Base-by-base conservation (phyloP, 495 filamentous ascomycete species). In the Hyphodiscus hymeniophilus region DNA sequence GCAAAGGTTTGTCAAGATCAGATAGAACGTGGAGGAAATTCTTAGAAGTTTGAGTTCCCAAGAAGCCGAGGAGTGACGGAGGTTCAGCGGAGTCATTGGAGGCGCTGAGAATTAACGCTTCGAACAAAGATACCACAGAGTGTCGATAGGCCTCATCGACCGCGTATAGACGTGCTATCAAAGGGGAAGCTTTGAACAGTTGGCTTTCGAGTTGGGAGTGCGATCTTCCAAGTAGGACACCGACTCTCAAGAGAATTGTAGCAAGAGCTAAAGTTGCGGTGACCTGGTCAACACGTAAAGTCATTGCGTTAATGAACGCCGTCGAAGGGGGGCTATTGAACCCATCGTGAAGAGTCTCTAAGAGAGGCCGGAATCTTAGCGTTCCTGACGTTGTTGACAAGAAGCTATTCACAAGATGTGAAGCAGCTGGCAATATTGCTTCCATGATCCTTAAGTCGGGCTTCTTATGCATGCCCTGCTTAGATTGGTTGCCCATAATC, bases 41-140 rank as follows among this genome's bases (percentile, higher is more conserved):
- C 49, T 84, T 85, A 3, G 89, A 82, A 18, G 83, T 82, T 51
- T 87, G 82, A 15, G 87, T 72, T 13, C 88, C 87, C 2, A 99
- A 72, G 58, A 92, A 84, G 45, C 89, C 89, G 16, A 99, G 75
- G 17, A 98, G 71, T 6, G 91, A 96, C 22, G 89, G 87, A 3
- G 92, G 89, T 54, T 96, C 89, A 17, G 72, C 72, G 18, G 71
- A 60, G 43, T 70, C 66, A 42, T 75, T 74, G 22, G 80, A 77
- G 17, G 82, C 80, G 49, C 73, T 79, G 22, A 77, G 71, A 16
- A 97, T 80, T 13, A 99, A 68, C 22, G 79, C 75, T 41, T 89
- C 80, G 20, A 97, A 68, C 2, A 96, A 67, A 3, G 72, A 65
- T 6, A 89, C 66, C 12, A 85, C 76, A 18, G 83, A 73, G 12